These are phyloP conservation scores for Vigna unguiculata DNA, from an alignment of 306 rosid species.

Conservation along the genomic window DNA sequence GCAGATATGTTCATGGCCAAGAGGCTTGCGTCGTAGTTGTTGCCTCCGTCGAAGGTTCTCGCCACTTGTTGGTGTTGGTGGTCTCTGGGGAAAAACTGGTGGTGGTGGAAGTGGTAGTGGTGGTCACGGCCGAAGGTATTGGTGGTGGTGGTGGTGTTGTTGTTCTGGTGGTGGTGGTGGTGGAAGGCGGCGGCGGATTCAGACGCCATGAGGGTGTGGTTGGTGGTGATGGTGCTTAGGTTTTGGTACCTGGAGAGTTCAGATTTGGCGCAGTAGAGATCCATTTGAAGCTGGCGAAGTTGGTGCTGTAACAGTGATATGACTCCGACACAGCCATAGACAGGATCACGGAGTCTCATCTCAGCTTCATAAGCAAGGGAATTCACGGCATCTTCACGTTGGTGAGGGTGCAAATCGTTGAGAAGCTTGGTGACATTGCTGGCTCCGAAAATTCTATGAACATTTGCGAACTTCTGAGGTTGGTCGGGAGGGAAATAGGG, in stretches of 20 bases:
- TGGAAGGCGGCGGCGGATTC: conserved; percentile 45
- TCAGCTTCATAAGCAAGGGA: conserved; percentile 98
- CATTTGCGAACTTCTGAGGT: conserved; percentile 93
- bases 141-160: conserved; percentile 40
- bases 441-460: conserved; percentile 92
- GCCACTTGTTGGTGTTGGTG: conserved; percentile 35
- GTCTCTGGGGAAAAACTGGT: conserved; percentile 62
- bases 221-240: conserved; percentile 56
- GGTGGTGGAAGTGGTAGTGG: conserved; percentile 52
- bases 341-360: conserved; percentile 96
- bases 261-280: conserved; percentile 87
- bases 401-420: conserved; percentile 91
- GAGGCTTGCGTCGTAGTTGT: conserved; percentile 72
- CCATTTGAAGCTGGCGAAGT: conserved; percentile 95
- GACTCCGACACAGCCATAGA: conserved; percentile 92
- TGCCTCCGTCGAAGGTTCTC: conserved; percentile 42
- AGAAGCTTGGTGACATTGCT: conserved; percentile 93
- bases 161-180: conserved; percentile 39
- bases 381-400: conserved; percentile 93
- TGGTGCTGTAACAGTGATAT: conserved; percentile 95
- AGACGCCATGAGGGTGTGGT: conserved; percentile 50
- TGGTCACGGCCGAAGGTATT: conserved; percentile 42
- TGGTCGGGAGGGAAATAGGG: conserved; percentile 98
- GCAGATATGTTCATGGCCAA: conserved; percentile 84
- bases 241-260: conserved; percentile 84